Evolutionary conservation across 805 yeast species (phyloP), one percentile per base, ranked within the genome.

Genomic region (Candida maesae): DNA sequence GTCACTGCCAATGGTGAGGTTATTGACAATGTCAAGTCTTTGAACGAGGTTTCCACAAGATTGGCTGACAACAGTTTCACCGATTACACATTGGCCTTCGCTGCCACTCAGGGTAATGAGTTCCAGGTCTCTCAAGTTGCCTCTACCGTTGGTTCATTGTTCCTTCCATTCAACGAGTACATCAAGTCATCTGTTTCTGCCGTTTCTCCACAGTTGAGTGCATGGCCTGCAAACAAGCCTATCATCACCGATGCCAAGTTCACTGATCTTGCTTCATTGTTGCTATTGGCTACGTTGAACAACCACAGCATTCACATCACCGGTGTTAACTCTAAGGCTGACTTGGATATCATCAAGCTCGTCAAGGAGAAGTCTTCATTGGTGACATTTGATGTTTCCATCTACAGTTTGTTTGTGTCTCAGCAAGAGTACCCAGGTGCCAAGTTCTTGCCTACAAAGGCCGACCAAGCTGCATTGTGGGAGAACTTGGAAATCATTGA

Each of bases 241-340:
- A 83, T 91, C 46, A 74, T 90, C 49, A 88, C 96, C 31, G 97
- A 91, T 65, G 96, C 98, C 36, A 81, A 78, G 61, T 81, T 91
- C 19, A 85, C 96, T 29, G 91, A 88, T 57, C 72, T 91, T 58
- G 98, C 98, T n/a, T 85, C 96, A 3, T 83, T 90, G 33, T 70
- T 91, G 61, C 74, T 91, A 57, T 71, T 91, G 66, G 95, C 97
- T 33, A 84, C 96, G 20, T 74, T 91, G 60, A 89, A 86, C 71
- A 76, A 70, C 66, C 78, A 95, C 58, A 71, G 88, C 30, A 83
- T 91, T 50, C 98, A 91, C 65, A 81, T 91, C 54, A 86, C 95
- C 41, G 89, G 85, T 51, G 93, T 91, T 38, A 78, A 85, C 31
- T 73, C 83, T 45, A 79, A 74, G 59, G 87, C 83, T 51, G 98